A percentile compares a stretch with the other conserved stretches of the same genome.
phyloP scores from a whole-genome alignment of 768 basidiomycete species.

The Russula vinacea region DNA sequence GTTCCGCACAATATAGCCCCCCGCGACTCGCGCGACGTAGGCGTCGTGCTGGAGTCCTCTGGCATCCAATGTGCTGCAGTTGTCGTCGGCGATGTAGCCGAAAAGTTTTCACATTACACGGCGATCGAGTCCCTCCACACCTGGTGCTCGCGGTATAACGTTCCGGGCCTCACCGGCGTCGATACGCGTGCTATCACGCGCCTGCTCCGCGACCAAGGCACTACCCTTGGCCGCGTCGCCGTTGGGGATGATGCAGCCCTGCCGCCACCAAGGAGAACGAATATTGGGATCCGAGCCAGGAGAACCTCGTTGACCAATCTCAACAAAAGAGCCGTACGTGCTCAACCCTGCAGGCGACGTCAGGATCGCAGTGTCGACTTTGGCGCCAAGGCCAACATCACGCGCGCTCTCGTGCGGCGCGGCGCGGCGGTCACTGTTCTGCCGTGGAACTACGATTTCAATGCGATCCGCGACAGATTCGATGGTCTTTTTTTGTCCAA shows the following conservation, averaged over 20 bases:
- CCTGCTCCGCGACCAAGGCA: slow-evolving; percentile 89
- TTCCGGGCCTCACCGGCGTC: slow-evolving; percentile 94
- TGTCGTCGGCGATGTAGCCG: slow-evolving; percentile 91
- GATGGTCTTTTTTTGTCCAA: slow-evolving; percentile 46
- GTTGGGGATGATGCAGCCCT: slow-evolving; percentile 68
- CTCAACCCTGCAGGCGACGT: slow-evolving; percentile 86
- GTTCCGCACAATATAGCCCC: slow-evolving; percentile 80
- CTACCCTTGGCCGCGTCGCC: slow-evolving; percentile 88
- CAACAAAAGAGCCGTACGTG: slow-evolving; percentile 77
- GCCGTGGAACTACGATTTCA: slow-evolving; percentile 98
- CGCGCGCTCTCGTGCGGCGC: no score
- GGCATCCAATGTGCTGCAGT: slow-evolving; percentile 89
- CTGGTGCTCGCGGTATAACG: slow-evolving; percentile 89
- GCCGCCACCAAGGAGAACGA: slow-evolving; percentile 61
- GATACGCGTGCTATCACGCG: slow-evolving; percentile 96
- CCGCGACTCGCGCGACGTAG: slow-evolving; percentile 70
- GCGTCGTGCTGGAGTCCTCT: slow-evolving; percentile 88
- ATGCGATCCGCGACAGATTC: slow-evolving; percentile 80
- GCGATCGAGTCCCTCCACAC: slow-evolving; percentile 90
- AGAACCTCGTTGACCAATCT: slow-evolving; percentile 95
- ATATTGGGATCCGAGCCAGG: slow-evolving; percentile 91
- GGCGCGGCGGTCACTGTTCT: slow-evolving; percentile 97
- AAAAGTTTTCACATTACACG: slow-evolving; percentile 90
- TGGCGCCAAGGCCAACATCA: slow-evolving; percentile 97
- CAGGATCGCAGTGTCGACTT: slow-evolving; percentile 95